phyloP scores from a whole-genome alignment of 352 stramenopile species.

The Globisporangium heterothallicum region DNA sequence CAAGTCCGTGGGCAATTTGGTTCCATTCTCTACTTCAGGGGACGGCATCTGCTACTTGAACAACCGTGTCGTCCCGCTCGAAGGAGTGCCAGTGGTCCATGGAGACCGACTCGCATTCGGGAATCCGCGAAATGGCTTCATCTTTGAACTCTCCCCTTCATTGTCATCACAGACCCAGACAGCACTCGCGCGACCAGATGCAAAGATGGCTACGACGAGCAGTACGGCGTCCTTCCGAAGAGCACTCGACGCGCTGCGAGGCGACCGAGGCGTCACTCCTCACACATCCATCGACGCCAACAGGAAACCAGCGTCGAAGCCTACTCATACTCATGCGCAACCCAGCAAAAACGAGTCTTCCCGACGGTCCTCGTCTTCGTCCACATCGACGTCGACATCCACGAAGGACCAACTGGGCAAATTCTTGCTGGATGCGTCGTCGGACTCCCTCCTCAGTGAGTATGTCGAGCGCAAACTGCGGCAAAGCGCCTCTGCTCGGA shows the following conservation, averaged over 20 bases:
- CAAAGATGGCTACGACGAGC: constrained; percentile 8
- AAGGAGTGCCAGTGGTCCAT: constrained; percentile 45
- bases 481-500: constrained; percentile 10
- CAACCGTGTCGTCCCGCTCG: constrained; percentile 23
- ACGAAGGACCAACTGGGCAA: constrained; percentile 26
- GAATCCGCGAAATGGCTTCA: constrained; percentile 28
- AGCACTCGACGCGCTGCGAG: constrained; percentile 38
- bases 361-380: constrained; percentile 5
- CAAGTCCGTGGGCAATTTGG: constrained; percentile 32
- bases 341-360: neutral
- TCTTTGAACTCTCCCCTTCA: constrained; percentile 33
- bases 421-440: constrained; percentile 48
- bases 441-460: constrained; percentile 47
- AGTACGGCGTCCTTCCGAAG: constrained; percentile 34
- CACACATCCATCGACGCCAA: neutral
- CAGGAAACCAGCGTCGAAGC: neutral
- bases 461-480: constrained; percentile 67
- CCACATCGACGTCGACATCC: constrained; percentile 2
- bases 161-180: neutral
- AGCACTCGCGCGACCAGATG: neutral
- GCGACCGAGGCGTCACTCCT: constrained; percentile 19
- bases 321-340: neutral
- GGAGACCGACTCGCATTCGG: constrained; percentile 61
- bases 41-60: constrained; percentile 54
- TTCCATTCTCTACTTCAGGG: constrained; percentile 39